These are phyloP conservation scores for Nepenthes alata DNA, from an alignment of 179 eudicot species.

Conservation along the genomic window DNA sequence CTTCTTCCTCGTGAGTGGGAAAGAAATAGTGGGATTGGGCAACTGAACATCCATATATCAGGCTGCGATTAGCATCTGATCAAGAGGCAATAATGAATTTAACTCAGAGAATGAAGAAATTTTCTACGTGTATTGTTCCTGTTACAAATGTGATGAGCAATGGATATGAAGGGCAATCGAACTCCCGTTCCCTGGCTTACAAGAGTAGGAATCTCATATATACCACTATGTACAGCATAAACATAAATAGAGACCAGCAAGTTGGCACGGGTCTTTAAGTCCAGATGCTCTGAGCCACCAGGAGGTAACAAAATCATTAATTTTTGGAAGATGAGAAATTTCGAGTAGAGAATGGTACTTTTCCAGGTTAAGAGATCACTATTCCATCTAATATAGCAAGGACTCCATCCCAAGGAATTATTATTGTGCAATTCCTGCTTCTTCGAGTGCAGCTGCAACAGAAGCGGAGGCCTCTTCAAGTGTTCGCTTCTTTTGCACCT, in stretches of 20 bases:
- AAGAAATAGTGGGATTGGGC: too few relatives aligned
- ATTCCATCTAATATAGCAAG: neutral
- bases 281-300: neutral
- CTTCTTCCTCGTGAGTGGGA: too few relatives aligned
- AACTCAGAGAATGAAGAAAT: too few relatives aligned
- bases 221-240: slow-evolving; percentile 23
- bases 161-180: neutral
- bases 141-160: neutral
- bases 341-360: slow-evolving; percentile 5
- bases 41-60: too few relatives aligned
- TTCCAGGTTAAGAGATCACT: neutral
- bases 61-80: too few relatives aligned
- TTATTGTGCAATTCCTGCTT: slow-evolving; percentile 37
- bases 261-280: neutral
- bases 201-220: slow-evolving; percentile 9
- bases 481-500: slow-evolving; percentile 68
- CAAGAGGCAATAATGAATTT: too few relatives aligned
- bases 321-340: slow-evolving; percentile 1
- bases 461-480: slow-evolving; percentile 94
- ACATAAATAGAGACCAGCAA: slow-evolving; percentile 9
- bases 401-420: neutral
- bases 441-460: slow-evolving; percentile 66
- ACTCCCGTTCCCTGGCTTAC: neutral
- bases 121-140: neutral
- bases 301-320: neutral